Conservation (phyloP, 306 rosid species). For the Malus sieversii region DNA sequence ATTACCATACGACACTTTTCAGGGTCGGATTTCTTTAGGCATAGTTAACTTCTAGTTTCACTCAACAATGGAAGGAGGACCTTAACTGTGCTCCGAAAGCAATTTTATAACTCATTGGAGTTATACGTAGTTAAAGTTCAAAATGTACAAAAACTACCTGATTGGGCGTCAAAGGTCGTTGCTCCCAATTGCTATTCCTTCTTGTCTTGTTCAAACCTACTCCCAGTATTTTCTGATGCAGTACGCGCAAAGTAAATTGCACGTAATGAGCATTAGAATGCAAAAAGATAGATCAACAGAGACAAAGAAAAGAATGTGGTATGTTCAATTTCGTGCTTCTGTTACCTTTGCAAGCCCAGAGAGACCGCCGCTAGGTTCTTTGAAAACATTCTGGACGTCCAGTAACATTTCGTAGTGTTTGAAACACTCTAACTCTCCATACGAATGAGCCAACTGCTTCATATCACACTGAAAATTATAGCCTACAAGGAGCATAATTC, state of each 20-base stretch:
- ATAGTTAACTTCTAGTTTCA: background rate
- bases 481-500: constrained; percentile 46
- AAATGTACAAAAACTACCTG: constrained; percentile 40
- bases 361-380: constrained; percentile 77
- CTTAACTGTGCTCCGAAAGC: background rate
- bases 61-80: background rate
- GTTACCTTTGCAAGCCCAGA: constrained; percentile 79
- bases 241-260: constrained; percentile 12
- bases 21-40: background rate
- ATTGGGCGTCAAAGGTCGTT: constrained; percentile 68
- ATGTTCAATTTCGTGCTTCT: background rate
- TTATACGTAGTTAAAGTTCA: no score
- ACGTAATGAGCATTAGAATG: constrained; percentile 2
- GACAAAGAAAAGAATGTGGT: background rate
- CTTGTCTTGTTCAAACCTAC: constrained; percentile 88
- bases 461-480: constrained; percentile 85
- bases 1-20: no score
- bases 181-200: constrained; percentile 95
- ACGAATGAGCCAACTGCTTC: constrained; percentile 76
- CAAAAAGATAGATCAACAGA: background rate
- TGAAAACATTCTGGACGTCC: constrained; percentile 73
- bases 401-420: constrained; percentile 69
- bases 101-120: background rate
- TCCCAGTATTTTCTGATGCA: constrained; percentile 71
- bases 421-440: constrained; percentile 70